Evolutionary conservation across 306 rosid genomes (phyloP), one percentile per base, ranked within the genome.

Genomic region (Sophora flavescens): DNA sequence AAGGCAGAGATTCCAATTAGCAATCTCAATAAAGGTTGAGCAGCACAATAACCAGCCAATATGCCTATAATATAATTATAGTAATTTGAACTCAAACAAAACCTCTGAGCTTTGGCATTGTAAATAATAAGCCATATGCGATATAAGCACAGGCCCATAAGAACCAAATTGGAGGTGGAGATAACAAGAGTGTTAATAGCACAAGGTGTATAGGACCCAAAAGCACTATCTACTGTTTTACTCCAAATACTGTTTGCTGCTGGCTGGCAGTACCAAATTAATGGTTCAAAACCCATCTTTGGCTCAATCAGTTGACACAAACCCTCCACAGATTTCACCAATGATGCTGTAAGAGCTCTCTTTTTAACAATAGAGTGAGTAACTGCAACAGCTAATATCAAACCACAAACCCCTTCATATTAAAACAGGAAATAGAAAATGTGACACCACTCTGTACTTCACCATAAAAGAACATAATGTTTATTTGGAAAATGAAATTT

Each of bases 151-250:
- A 93, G 56, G 1, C 89, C 76, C 13, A 83, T 30, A 26, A 93
- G 96, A 81, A 87, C 90, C 85, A 91, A 86, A 84, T 91, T 89
- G 62, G 96, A 88, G 63, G 69, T 53, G 63, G 87, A 86, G 72
- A 86, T 63, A 60, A 91, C 97, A 77, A 93, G 69, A 66, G 96
- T 80, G 70, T 87, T 87, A 63, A 93, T 78, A 57, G 87, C 93
- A 85, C 98, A 93, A 74, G 98, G 96, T 53, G 97, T 88, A 76
- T 91, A 93, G 38, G 94, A 80, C 54, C 96, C 91, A 80, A 91
- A 91, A 79, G 88, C 89, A 83, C 88, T 88, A 30, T 89, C 89
- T 13, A 79, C 86, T 77, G 53, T 68, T 72, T 80, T 72, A 12
- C 59, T 84, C 98, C 98, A 93, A 63, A 81, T 39, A 72, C 86